Base-by-base conservation (phyloP, 257 asterid genomes). In the Anisodus tanguticus region DNA sequence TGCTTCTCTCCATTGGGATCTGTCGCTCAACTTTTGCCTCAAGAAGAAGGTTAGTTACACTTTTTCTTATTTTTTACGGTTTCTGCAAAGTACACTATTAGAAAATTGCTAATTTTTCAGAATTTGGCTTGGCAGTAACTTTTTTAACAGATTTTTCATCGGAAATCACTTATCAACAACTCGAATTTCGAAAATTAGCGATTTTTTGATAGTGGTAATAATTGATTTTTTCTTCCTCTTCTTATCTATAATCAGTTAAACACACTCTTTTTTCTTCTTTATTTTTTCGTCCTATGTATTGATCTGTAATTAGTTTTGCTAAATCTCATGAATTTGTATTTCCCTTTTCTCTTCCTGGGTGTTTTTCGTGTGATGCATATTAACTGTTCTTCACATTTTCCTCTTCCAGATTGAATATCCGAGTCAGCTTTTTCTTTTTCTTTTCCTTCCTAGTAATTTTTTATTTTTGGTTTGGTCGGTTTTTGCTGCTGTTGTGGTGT, bases 41-140 rank as follows among this genome's bases (percentile, higher is more conserved):
- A 43, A 51, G 80, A 82, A 0, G 85, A 82, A 82, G 85, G 85
- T 82, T 82, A 68, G 69, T 66, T 82, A 53, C 47, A 16, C 41
- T 8, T 47, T 19, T 35, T 49, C 6, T 41, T 41, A 4, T 41
- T 60, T 60, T 60, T 9, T 13, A 66, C 60, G 7, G 37, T 45
- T 31, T 47, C 47, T 47, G 9, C 37, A 2, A 60, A n/a, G 9
- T 4, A 80, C 58, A 31, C 35, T 31, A 31, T 31, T 31, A 31
- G 35, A 31, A 31, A 31, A 31, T 31, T 1, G 35, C 35, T 31
- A 31, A 2, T 41, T 41, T 41, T 41, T 41, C 2, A 41, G 2
- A 41, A 41, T 41, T 41, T 41, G 4, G 4, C 4, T 3, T 3
- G 45, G 1, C 5, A 41, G 45, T 41, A 41, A 41, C 45, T 31